Base-by-base conservation (phyloP, 371 early-diverging fungal genomes). In the Rhizoclosmatium hyalinum region DNA sequence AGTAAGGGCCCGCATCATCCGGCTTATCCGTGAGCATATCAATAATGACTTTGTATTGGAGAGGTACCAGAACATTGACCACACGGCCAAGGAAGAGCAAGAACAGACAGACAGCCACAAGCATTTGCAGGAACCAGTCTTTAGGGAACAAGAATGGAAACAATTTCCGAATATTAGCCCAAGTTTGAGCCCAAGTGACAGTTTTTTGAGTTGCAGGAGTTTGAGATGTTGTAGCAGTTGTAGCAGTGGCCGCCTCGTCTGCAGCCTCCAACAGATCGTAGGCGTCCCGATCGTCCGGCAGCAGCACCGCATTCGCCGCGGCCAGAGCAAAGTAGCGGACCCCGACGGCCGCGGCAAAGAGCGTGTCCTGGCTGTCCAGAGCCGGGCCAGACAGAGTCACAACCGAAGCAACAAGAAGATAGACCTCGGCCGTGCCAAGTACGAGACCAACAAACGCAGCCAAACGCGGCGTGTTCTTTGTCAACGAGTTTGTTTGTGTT, bases 71-170 rank as follows among this genome's bases (percentile, higher is more conserved):
- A 5, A 94, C 88, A 79, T 96, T 96, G 64, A 97, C 90, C 1
- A 89, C 63, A 55, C 96, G 86, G 0, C 95, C 96, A 10, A 88
- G 65, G 1, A 90, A 71, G 72, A 97, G 85, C 24, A 93, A 75
- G 0, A 80, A 60, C 69, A 94, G 80, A 68, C 94, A 95, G 8
- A 88, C 71, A 4, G 92, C 62, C n/a, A 95, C 90, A 39, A 90
- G 84, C 1, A 87, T 21, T 80, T 94, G 94, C 14, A 96, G 83
- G 42, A 81, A 72, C 5, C 79, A 68, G n/a, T 89, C 87, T 6
- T 83, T 80, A 3, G 96, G 96, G 95, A 95, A 95, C 50, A 96
- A 82, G 64, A 90, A 96, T 2, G 97, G 97, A 44, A 91, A 61
- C 3, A 96, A 86, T 42, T 87, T 87, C 53, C 83, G 50, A 12